Base-by-base conservation (phyloP, 192 early-diverging fungal species). In the Pilobolus umbonatus region DNA sequence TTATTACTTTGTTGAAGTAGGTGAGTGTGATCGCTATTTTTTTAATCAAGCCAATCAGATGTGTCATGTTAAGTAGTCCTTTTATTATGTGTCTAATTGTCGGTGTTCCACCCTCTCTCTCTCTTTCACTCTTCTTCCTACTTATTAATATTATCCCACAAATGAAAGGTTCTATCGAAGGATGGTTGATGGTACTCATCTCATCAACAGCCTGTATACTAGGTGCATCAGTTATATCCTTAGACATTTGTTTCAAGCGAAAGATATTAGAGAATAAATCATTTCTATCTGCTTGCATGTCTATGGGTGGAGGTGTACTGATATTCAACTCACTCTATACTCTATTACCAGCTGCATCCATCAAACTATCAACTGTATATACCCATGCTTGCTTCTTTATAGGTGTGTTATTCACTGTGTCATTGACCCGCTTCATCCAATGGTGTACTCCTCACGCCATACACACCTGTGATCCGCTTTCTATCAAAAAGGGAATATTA, bases 161-260 rank as follows among this genome's bases (percentile, higher is more conserved):
- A 3, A 4, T 48, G 22, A 25, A 32, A 17, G 51, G 21, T 25
- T 53, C 51, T 14, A 22, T 50, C 30, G 48, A 69, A 35, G 68
- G 57, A 42, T 70, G 68, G 68, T 25, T 60, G 30, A 32, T 57
- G 47, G 45, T 64, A 0, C 29, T 58, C 8, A 45, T 63, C 15
- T 70, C 68, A 0, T 70, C 68, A 17, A 8, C 55, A 4, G 61
- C 68, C 4, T 70, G 68, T 53, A 51, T 70, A 19, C n/a, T 59
- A 19, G 68, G 68, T n/a, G 67, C 59, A 62, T 54, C 28, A 22
- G 24, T 8, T 22, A 14, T 22, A 10, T 7, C 8, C 14, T 21
- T 31, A 4, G 15, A 9, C 0, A 48, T 25, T 14, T 24, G 29
- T 12, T 17, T n/a, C 22, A 19, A 59, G 28, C 43, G 25, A 25